Evolutionary conservation across 768 basidiomycete species (phyloP).

Genomic region (Boletus vermiculosoides): DNA sequence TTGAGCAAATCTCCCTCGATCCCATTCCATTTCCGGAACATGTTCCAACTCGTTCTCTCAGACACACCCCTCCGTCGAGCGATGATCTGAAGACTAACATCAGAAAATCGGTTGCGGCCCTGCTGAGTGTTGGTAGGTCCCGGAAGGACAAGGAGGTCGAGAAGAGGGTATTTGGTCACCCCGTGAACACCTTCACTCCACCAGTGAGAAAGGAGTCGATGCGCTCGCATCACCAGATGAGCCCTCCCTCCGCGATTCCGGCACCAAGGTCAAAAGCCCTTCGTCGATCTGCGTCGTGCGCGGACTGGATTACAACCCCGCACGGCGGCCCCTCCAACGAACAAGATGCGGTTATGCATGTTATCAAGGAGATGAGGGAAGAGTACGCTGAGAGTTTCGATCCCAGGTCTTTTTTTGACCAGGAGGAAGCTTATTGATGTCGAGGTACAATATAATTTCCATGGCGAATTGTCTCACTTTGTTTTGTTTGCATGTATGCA

Average conservation of each 20-base stretch:
- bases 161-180: conserved; percentile 19
- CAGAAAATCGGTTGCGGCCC: conserved; percentile 1
- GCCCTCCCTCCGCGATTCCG: neutral
- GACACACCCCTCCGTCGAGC: conserved; percentile 4
- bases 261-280: conserved; percentile 3
- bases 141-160: conserved; percentile 2
- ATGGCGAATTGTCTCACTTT: neutral
- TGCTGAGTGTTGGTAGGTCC: conserved; percentile 4
- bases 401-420: conserved; percentile 14
- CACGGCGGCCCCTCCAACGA: neutral
- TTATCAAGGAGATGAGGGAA: conserved; percentile 23
- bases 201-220: conserved; percentile 18
- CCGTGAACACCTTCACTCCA: conserved; percentile 6
- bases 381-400: conserved; percentile 17
- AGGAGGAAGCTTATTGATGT: conserved; percentile 8
- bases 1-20: conserved; percentile 13
- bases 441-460: neutral
- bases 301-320: conserved; percentile 8
- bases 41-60: conserved; percentile 7
- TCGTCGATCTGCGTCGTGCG: conserved; percentile 30
- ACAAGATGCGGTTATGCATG: conserved; percentile 12
- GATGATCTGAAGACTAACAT: conserved; percentile 5
- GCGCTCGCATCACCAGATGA: neutral
- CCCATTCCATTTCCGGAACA: conserved; percentile 9
- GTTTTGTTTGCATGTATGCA: neutral